Percentiles rank a stretch among this genome's conserved stretches.
Evolutionary conservation across 805 yeast species (phyloP).

Genomic region (Metschnikowia hibisci): DNA sequence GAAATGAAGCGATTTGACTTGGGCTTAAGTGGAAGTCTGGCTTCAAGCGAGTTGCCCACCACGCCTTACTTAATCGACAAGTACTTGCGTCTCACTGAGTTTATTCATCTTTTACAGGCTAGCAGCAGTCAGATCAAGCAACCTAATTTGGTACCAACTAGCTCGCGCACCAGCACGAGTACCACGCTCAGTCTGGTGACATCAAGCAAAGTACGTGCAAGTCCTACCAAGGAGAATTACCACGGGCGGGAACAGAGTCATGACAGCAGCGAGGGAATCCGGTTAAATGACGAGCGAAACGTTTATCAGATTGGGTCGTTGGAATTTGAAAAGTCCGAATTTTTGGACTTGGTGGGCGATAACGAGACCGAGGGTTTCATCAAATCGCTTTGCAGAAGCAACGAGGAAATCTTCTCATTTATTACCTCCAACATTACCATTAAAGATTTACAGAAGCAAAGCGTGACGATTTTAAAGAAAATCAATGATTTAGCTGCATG

Average conservation of each 20-base stretch:
- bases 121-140: conserved; percentile 7
- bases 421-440: conserved; percentile 41
- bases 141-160: conserved; percentile 5
- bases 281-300: conserved; percentile 25
- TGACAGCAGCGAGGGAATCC: conserved; percentile 20
- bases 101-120: conserved; percentile 44
- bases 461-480: conserved; percentile 30
- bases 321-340: conserved; percentile 51
- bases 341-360: conserved; percentile 29
- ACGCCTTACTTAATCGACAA: conserved; percentile 69
- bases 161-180: conserved; percentile 11
- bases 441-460: conserved; percentile 40
- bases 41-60: conserved; percentile 58
- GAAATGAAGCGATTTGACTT: conserved; percentile 54
- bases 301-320: conserved; percentile 44
- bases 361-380: conserved; percentile 58
- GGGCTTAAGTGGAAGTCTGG: conserved; percentile 47
- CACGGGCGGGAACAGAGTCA: conserved; percentile 8
- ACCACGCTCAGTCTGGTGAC: conserved; percentile 12
- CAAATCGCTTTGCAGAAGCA: conserved; percentile 34
- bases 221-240: conserved; percentile 1
- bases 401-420: conserved; percentile 33
- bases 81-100: conserved; percentile 55
- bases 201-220: conserved; percentile 6
- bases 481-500: conserved; percentile 28